Percentiles rank a stretch among this genome's conserved stretches.
Evolutionary conservation across 1,284 basidiomycete genomes (phyloP).

Genomic region (Coriolopsis trogii): DNA sequence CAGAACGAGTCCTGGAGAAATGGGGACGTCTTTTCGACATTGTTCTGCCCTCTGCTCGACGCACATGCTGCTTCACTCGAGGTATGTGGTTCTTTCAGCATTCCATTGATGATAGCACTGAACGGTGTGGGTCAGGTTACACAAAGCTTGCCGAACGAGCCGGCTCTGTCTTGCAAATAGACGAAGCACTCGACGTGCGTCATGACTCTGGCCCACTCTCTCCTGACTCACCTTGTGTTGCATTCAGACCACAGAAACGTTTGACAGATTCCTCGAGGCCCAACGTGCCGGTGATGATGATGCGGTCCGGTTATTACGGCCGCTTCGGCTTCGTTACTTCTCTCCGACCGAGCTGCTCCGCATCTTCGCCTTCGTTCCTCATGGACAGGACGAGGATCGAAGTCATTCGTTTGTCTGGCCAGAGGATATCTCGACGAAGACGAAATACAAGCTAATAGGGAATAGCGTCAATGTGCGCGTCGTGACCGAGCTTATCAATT

Average conservation of each 20-base stretch:
- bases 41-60: constrained; percentile 58
- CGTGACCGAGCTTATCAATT: constrained; percentile 56
- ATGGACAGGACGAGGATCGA: not conserved
- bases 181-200: constrained; percentile 70
- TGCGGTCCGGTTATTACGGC: constrained; percentile 56
- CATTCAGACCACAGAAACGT: constrained; percentile 60
- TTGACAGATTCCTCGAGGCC: constrained; percentile 57
- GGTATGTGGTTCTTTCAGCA: constrained; percentile 42
- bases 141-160: constrained; percentile 73
- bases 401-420: constrained; percentile 60
- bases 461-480: constrained; percentile 81
- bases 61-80: constrained; percentile 79
- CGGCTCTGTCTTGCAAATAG: constrained; percentile 75
- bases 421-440: constrained; percentile 55
- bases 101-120: not conserved
- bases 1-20: constrained; percentile 65
- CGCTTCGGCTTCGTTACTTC: constrained; percentile 70
- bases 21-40: constrained; percentile 83
- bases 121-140: constrained; percentile 51
- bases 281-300: constrained; percentile 42
- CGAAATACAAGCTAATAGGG: constrained; percentile 73
- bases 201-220: not conserved
- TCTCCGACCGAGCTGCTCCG: constrained; percentile 70
- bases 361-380: constrained; percentile 60
- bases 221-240: not conserved